phyloP scores from a whole-genome alignment of 2,329 filamentous ascomycete species.

The Aureobasidium sp. region DNA sequence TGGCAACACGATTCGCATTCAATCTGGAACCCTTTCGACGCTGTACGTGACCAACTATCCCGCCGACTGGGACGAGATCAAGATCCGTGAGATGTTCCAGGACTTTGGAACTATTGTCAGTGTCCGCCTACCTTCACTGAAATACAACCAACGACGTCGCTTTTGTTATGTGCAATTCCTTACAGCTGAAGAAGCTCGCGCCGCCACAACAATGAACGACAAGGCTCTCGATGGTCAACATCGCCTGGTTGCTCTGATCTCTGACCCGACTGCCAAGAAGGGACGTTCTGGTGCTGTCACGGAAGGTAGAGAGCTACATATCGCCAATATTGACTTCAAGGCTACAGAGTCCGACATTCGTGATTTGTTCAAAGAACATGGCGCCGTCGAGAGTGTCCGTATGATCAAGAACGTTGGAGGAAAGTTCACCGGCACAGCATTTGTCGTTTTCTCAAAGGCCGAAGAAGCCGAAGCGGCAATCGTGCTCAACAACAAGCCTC shows the following conservation, averaged over 20 bases:
- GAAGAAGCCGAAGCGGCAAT: conserved; percentile 30
- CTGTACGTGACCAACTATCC: conserved; percentile 90
- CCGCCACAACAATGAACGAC: conserved; percentile 66
- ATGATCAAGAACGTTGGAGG: conserved; percentile 63
- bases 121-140: conserved; percentile 84
- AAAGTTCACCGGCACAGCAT: conserved; percentile 69
- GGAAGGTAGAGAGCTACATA: conserved; percentile 81
- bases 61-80: conserved; percentile 63
- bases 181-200: conserved; percentile 56
- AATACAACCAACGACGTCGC: conserved; percentile 77
- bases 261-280: conserved; percentile 73
- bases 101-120: conserved; percentile 75
- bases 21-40: conserved; percentile 68
- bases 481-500: conserved; percentile 30
- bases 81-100: conserved; percentile 61
- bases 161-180: conserved; percentile 96
- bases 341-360: conserved; percentile 65
- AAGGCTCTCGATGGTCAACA: conserved; percentile 61
- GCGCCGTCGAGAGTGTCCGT: conserved; percentile 64
- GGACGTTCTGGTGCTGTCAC: conserved; percentile 69
- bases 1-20: conserved; percentile 65
- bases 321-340: conserved; percentile 79
- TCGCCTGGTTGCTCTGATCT: conserved; percentile 71
- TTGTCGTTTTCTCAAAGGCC: conserved; percentile 65
- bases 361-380: conserved; percentile 67